These are phyloP conservation scores for Acanthamoeba culbertsoni DNA, from an alignment of 208 protist species.

Conservation along the genomic window DNA sequence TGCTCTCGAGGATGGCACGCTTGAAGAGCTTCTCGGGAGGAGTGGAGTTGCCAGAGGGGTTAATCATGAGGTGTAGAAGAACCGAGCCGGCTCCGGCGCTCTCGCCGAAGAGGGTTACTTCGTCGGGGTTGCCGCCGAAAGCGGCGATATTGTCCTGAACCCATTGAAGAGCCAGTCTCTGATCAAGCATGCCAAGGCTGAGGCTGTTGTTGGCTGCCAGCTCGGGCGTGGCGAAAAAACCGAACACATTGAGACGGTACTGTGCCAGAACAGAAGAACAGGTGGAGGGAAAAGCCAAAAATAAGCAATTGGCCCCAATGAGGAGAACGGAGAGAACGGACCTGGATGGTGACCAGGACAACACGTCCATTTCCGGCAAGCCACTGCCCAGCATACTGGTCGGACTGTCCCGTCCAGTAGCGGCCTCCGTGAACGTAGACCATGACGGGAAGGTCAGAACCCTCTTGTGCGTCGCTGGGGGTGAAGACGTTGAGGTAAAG, in stretches of 20 bases:
- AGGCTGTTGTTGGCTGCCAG: background rate
- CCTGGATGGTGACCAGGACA: background rate
- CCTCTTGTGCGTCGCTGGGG: background rate
- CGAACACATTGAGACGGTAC: conserved; percentile 5
- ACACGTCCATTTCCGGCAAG: background rate
- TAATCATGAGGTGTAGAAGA: background rate
- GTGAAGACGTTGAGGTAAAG: conserved; percentile 23
- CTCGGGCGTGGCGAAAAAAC: conserved; percentile 51
- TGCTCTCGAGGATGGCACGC: background rate
- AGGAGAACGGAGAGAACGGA: background rate
- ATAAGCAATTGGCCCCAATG: too few relatives aligned
- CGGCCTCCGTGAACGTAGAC: background rate
- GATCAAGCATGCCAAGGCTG: conserved; percentile 17
- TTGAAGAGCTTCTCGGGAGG: background rate
- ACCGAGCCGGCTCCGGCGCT: background rate
- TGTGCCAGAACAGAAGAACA: conserved; percentile 29
- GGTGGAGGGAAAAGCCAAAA: too few relatives aligned
- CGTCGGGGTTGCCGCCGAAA: too few relatives aligned
- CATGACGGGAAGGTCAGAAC: background rate
- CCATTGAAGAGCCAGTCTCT: conserved; percentile 31
- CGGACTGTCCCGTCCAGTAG: background rate
- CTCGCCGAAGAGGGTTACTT: background rate
- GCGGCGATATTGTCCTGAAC: conserved; percentile 30
- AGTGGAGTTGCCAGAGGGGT: background rate
- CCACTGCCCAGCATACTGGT: background rate